Conservation (phyloP, 2,329 filamentous ascomycete genomes). For the Fusarium sp. region DNA sequence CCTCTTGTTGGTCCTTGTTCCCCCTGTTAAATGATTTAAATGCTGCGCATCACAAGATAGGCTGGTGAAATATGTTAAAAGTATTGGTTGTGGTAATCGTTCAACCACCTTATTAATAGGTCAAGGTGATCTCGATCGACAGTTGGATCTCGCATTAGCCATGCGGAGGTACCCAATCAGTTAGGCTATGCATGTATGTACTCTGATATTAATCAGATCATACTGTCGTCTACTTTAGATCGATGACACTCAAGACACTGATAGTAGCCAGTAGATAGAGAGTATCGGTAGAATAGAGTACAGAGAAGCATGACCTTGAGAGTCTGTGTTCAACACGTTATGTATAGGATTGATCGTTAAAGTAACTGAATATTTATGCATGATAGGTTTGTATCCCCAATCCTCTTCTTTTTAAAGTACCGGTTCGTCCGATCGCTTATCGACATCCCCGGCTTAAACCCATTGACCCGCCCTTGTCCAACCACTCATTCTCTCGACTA, state of each 20-base stretch:
- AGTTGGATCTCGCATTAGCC: background rate
- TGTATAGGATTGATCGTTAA: accelerated
- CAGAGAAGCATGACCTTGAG: background rate
- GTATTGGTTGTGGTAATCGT: background rate
- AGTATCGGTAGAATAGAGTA: background rate
- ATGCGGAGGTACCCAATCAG: background rate
- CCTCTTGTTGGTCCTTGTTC: too few relatives aligned
- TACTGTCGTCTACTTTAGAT: background rate
- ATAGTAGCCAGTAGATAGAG: conserved; percentile 1
- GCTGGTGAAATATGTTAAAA: too few relatives aligned
- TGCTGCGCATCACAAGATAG: too few relatives aligned
- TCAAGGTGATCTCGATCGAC: background rate
- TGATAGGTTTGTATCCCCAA: background rate
- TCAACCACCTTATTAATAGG: background rate
- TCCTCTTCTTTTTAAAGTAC: conserved; percentile 19
- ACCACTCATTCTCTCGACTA: background rate
- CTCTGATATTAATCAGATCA: background rate
- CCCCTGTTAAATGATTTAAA: too few relatives aligned
- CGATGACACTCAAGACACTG: conserved; percentile 2
- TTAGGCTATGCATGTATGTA: background rate
- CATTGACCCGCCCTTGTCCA: conserved; percentile 2
- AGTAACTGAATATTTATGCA: background rate
- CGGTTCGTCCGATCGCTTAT: conserved; percentile 29
- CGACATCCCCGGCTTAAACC: conserved; percentile 28
- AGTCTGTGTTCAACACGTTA: background rate